A percentile compares a stretch with the other conserved stretches of the same genome.
Evolutionary conservation across 2,329 filamentous ascomycete genomes (phyloP).

Genomic region (Aspergillus sojae): DNA sequence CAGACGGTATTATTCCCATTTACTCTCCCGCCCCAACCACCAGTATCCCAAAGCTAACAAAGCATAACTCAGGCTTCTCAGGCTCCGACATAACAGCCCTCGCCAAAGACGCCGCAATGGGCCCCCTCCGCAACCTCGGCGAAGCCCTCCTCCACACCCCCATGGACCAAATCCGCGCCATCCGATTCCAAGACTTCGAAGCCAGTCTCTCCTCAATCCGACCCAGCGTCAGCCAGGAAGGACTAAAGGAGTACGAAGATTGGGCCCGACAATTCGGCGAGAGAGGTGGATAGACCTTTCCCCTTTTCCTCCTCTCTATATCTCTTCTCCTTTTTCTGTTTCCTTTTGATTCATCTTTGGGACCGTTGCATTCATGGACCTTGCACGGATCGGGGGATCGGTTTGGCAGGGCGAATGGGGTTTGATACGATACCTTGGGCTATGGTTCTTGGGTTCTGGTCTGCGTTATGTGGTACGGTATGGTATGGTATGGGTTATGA

Average conservation of each 20-base stretch:
- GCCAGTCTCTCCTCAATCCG: slow-evolving; percentile 82
- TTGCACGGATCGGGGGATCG: not conserved
- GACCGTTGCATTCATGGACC: not conserved
- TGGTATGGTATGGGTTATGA: not conserved
- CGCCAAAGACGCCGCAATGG: slow-evolving; percentile 98
- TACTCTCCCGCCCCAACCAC: not conserved
- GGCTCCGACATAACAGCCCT: slow-evolving; percentile 95
- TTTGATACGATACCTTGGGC: not conserved
- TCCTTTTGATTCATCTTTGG: not conserved
- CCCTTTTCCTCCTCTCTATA: slow-evolving; percentile 5
- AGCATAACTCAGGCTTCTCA: slow-evolving; percentile 74
- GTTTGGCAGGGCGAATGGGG: not conserved
- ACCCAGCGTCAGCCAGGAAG: slow-evolving; percentile 83
- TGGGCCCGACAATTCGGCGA: slow-evolving; percentile 96
- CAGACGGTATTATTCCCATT: slow-evolving; percentile 65
- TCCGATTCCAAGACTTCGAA: slow-evolving; percentile 79
- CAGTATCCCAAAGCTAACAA: slow-evolving; percentile 7
- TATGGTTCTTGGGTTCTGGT: not conserved
- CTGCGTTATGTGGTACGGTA: not conserved
- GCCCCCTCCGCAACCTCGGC: slow-evolving; percentile 83
- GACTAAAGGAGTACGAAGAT: slow-evolving; percentile 86
- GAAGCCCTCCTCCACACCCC: slow-evolving; percentile 88
- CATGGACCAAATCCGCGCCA: slow-evolving; percentile 91
- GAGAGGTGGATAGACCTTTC: slow-evolving; percentile 66
- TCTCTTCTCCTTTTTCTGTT: not conserved